Base-by-base conservation (phyloP, 2,329 filamentous ascomycete genomes). In the Helotiales sp. region DNA sequence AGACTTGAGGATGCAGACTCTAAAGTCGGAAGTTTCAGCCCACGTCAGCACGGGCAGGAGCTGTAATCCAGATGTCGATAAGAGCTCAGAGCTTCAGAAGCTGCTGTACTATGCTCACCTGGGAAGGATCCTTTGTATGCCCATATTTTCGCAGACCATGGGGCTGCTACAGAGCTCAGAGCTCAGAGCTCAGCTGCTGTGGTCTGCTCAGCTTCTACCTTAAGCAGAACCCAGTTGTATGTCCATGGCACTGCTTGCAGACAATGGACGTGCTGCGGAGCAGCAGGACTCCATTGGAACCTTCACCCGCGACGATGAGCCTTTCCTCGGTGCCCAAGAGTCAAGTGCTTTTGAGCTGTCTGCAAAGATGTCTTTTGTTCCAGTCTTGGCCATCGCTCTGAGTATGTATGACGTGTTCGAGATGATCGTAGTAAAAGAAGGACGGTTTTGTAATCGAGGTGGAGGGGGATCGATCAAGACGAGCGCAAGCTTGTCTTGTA, bases 221-320 rank as follows among this genome's bases (percentile, higher is more conserved):
- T n/a, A n/a, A n/a, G n/a, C n/a, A n/a, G n/a, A n/a, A n/a, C n/a
- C 17, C 6, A 2, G 20, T 34, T 20, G 26, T 34, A 7, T 6
- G 28, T 32, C 28, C n/a, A n/a, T 5, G n/a, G 10, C 20, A 20
- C 4, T 45, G 17, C 3, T 45, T 20, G 40, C 40, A 45, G n/a
- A 7, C 6, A 17, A 22, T 30, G 50, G 15, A 32, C 17, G 15
- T 54, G 17, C 10, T 34, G 52, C 2, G 28, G 52, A 32, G 17
- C 52, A 32, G 30, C 26, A 22, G 3, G 34, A n/a, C 30, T 20
- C 28, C 13, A n/a, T 8, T n/a, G 6, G n/a, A 52, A 93, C 24
- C 55, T 89, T 89, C 88, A 95, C 89, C 91, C 92, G 93, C 92
- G 92, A 91, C 92, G 93, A 96, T 96, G 93, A 96, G 81, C 82